Base-by-base conservation (phyloP, 257 asterid genomes). In the Schizonepeta tenuifolia region DNA sequence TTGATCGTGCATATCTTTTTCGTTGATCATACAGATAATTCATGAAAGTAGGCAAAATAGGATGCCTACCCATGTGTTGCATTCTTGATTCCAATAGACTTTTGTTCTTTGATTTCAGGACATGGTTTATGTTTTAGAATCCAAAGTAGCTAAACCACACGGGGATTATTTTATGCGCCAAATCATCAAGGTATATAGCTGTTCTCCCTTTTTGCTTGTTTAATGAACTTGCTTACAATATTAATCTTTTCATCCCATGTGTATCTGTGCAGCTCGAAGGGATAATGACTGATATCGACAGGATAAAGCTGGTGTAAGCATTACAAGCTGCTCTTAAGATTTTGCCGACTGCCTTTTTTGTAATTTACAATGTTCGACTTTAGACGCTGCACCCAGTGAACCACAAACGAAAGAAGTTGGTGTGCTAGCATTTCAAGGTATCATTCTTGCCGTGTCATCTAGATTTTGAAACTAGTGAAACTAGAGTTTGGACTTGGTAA, bases 131-230 rank as follows among this genome's bases (percentile, higher is more conserved):
- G 95, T 88, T 14, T 77, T 72, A 26, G 93, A 86, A 70, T 77
- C 88, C 51, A 90, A 85, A 70, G 79, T 91, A 20, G 76, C 87
- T 14, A 86, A 90, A 76, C 83, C 78, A 7, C 85, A 84, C 53
- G 95, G 92, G 33, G 95, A 90, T 73, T 86, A 76, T 80, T 88
- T 90, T 40, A 75, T 86, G 84, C 91, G 95, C 77, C 96, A 90
- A 73, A 85, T 90, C 43, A 85, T 85, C 74, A 88, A 90, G 95
- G 96, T 90, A 81, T 15, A 0, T 0, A 51, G 9, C 9, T 17
- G 10, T 2, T 51, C 14, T 51, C 26, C 26, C 13, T 18, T 17
- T 50, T 18, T 51, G 13, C 26, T 18, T 17, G 56, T 51, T 7
- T 18, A 0, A 18, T 51, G 10, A 51, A 7, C 18, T 7, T 7